Evolutionary conservation across 495 filamentous ascomycete genomes (phyloP), one percentile per base, ranked within the genome.

Genomic region (Evernia prunastri): DNA sequence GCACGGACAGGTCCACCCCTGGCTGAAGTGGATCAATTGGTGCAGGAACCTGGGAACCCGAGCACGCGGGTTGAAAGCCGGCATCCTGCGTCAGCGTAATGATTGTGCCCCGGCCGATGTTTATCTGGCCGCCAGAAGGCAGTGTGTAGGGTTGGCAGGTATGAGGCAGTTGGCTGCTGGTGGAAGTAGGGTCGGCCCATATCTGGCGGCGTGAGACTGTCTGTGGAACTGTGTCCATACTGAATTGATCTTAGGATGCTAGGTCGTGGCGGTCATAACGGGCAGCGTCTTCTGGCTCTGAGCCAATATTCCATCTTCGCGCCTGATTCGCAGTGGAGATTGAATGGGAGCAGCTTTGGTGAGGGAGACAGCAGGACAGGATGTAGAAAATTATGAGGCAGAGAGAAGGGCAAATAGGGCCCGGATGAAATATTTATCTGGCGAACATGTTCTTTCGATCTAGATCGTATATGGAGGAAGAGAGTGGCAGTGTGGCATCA

Each of bases 81-180:
- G 83, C 86, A 66, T 85, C 82, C 61, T 78, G 77, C 29, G 78
- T 81, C 63, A 92, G 79, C 9, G 85, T 88, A 40, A 89, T 72
- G 47, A 81, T 69, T 25, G 79, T 80, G 53, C 81, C 77, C 59
- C 81, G 80, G 60, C 81, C 80, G 56, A 91, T 69, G 61, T 80
- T 80, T 17, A 90, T 69, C 42, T 85, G 71, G 17, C 87, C 88
- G 74, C 80, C 80, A 40, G 77, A 74, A 39, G 87, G 86, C 20
- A 92, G 79, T 29, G 83, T 78, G 70, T 87, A 80, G 10, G 85
- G 85, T 18, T 82, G 83, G 70, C 87, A 89, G 37, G 79, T 80
- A 10, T 77, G 70, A 60, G 79, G 78, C 4, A 72, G 68, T 39
- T 70, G 68, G 11, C 72, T 75, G 15, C 74, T 72, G 10, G 75